Evolutionary conservation across 208 protist genomes (phyloP).

Genomic region (Balamuthia mandrillaris): DNA sequence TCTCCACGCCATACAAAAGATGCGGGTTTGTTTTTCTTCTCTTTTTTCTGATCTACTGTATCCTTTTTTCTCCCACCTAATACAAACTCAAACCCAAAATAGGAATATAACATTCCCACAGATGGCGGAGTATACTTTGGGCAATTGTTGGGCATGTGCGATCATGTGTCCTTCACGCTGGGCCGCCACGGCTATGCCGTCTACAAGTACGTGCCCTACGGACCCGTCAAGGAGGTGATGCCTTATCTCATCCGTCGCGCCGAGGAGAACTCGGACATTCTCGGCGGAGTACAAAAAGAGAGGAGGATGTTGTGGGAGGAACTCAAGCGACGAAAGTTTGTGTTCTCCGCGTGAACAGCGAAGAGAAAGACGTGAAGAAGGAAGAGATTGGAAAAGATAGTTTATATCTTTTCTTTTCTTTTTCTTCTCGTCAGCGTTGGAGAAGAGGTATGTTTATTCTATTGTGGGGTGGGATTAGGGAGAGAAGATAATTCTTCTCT

Average conservation of each 20-base stretch:
- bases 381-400: too few relatives aligned
- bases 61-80: too few relatives aligned
- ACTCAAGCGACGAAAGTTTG: background rate
- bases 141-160: constrained; percentile 91
- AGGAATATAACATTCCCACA: constrained; percentile 8
- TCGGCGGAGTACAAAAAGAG: constrained; percentile 44
- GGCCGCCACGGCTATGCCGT: constrained; percentile 74
- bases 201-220: constrained; percentile 92
- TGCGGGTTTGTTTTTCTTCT: too few relatives aligned
- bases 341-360: too few relatives aligned
- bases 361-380: too few relatives aligned
- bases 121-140: constrained; percentile 79
- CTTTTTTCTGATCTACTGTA: too few relatives aligned
- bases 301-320: background rate
- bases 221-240: constrained; percentile 89
- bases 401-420: too few relatives aligned
- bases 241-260: constrained; percentile 91
- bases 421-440: too few relatives aligned
- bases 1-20: constrained; percentile 67
- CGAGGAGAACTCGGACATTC: constrained; percentile 83
- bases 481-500: too few relatives aligned
- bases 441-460: too few relatives aligned
- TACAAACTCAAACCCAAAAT: too few relatives aligned
- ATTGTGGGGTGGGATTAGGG: too few relatives aligned
- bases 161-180: constrained; percentile 89